A percentile compares a stretch with the other conserved stretches of the same genome.
phyloP scores from a whole-genome alignment of 331 rosid genomes.

The Malus hybrid region DNA sequence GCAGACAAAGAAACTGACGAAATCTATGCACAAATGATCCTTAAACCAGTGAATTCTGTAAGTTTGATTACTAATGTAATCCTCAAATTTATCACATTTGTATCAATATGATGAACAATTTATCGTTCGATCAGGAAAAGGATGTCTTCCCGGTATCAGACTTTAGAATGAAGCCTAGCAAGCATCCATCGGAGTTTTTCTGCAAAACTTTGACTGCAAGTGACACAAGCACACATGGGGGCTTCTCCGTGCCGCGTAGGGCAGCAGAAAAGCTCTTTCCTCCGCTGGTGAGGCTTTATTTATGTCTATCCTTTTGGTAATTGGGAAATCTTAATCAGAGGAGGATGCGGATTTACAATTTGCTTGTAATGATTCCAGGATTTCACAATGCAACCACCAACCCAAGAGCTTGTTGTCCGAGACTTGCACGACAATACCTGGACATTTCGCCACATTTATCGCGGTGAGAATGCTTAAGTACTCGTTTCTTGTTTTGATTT shows the following conservation, averaged over 20 bases:
- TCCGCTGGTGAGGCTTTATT: constrained; percentile 45
- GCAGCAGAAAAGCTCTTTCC: constrained; percentile 99
- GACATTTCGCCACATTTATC: constrained; percentile 97
- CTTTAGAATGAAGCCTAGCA: constrained; percentile 65
- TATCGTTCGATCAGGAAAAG: constrained; percentile 48
- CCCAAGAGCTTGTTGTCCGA: constrained; percentile 86
- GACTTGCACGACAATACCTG: constrained; percentile 92
- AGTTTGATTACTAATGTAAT: constrained; percentile 23
- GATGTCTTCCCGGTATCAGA: constrained; percentile 84
- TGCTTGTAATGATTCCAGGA: constrained; percentile 40
- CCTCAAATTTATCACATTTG: background rate
- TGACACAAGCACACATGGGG: constrained; percentile 99
- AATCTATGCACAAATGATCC: constrained; percentile 94
- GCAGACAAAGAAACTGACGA: constrained; percentile 95
- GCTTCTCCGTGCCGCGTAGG: constrained; percentile 96
- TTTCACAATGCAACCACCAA: constrained; percentile 92
- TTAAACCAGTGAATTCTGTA: constrained; percentile 87
- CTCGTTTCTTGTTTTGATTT: background rate
- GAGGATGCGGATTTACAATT: background rate
- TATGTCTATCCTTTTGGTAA: background rate
- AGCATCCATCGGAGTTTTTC: constrained; percentile 92
- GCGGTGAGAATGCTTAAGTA: constrained; percentile 51
- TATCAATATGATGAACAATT: background rate
- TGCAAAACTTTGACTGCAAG: constrained; percentile 99
- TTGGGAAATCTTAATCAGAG: background rate